Evolutionary conservation across 2,329 filamentous ascomycete genomes (phyloP), one percentile per base, ranked within the genome.

Genomic region (Trichoderma sp.): DNA sequence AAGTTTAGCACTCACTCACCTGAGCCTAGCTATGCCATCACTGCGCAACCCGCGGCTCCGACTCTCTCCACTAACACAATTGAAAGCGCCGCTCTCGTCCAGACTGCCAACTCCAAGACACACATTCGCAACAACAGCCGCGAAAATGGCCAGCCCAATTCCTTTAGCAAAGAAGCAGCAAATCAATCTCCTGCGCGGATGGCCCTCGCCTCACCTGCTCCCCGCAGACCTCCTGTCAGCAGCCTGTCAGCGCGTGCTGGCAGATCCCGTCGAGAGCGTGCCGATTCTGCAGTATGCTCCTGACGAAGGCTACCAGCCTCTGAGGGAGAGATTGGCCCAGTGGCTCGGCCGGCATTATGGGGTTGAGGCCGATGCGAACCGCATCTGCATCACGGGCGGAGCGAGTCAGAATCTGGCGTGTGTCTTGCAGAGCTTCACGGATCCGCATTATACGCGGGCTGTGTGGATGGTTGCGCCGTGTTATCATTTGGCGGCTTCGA

Each of bases 381-480:
- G 94, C 38, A 92, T 98, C 72, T 93, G 92, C 81, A 92, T 98
- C 81, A 94, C 94, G 0, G 95, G 95, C 62, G 95, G 95, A 18
- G 95, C 95, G 3, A 94, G 91, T 78, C 95, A 97, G 86, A 95
- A 92, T 81, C 83, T 97, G 3, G 94, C 93, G 0, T 93, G 91
- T 80, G 85, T 97, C 4, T 85, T 98, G 67, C 91, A 93, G 82
- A 93, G 93, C 35, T 98, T 93, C 81, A 93, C 94, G 0, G 95
- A 98, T 82, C 93, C 94, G 1, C 84, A 87, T 3, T 93, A 92
- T 80, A 98, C 95, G 1, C 87, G 89, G 63, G 91, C 91, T 78
- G 87, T 97, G 11, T 98, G 94, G 93, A 89, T 95, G 83, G 91
- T 95, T 2, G 91, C 93, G 24, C 95, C 95, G 5, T 93, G 93